Base-by-base conservation (phyloP, 192 early-diverging fungal species). In the Obelidium mucronatum region DNA sequence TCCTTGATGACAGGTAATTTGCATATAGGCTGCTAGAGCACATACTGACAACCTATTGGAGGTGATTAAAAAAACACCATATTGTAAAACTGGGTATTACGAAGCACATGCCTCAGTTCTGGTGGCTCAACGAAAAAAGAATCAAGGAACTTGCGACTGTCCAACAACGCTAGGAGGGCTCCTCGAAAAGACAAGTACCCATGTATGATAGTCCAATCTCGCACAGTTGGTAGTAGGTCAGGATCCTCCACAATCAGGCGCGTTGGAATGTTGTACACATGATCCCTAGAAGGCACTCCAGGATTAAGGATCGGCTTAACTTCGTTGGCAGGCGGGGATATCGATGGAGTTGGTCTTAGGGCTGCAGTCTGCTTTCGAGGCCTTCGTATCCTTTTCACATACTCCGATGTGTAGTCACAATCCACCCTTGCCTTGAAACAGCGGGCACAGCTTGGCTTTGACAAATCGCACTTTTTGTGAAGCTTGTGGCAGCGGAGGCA, bases 41-140 rank as follows among this genome's bases (percentile, higher is more conserved):
- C 70, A 73, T 1, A 73, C 37, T 15, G 70, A 17, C 0, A 59
- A 53, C 30, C 70, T 15, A 11, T 31, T 28, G 52, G 6, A 59
- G 22, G 22, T 51, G 48, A 13, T 8, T 13, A 22, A 13, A 22
- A 51, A 13, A 22, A 8, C 22, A 13, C 48, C 48, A 8, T 22
- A 8, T 22, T 22, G 11, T 22, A 8, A 8, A 51, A 8, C 8
- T 51, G 8, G 22, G 22, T 13, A 13, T 51, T 8, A 13, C 22
- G 11, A 22, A 8, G 48, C 22, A 51, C 8, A 13, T 22, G 22
- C 48, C 48, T 51, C 48, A 51, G 48, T 51, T 51, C 48, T 1
- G 70, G 54, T 8, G 52, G 52, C 55, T 73, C 33, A n/a, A 37
- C 26, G n/a, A 73, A 73, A 35, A 73, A 73, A 59, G 52, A 33